Conservation (phyloP, 306 rosid species). For the cucumber (Cucumis sativus) region DNA sequence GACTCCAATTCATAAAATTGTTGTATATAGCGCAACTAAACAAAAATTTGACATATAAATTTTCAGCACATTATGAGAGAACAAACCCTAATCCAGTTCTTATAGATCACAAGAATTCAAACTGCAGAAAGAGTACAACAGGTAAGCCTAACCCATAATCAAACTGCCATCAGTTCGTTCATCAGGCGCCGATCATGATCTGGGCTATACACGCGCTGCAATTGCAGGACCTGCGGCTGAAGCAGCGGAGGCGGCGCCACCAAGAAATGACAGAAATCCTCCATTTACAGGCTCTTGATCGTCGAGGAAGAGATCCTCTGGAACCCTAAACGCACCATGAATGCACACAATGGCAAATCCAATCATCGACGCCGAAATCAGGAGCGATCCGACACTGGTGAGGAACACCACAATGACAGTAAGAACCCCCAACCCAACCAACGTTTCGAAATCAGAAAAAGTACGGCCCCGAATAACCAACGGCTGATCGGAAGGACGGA, state of each 20-base stretch:
- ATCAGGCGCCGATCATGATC: slow-evolving; percentile 17
- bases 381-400: slow-evolving; percentile 84
- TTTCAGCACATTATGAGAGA: not conserved
- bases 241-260: slow-evolving; percentile 61
- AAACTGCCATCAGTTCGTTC: slow-evolving; percentile 23
- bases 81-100: slow-evolving; percentile 1
- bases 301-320: slow-evolving; percentile 86
- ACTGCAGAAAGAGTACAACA: slow-evolving; percentile 9
- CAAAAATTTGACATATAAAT: not conserved
- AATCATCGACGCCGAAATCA: slow-evolving; percentile 62
- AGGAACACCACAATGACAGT: slow-evolving; percentile 66
- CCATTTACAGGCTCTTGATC: slow-evolving; percentile 64
- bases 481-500: slow-evolving; percentile 83
- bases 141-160: slow-evolving; percentile 13
- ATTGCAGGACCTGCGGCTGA: slow-evolving; percentile 41
- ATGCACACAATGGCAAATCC: slow-evolving; percentile 58
- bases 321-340: slow-evolving; percentile 83
- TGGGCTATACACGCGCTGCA: slow-evolving; percentile 38
- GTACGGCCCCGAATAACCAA: slow-evolving; percentile 61
- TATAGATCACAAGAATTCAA: slow-evolving; percentile 1
- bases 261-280: slow-evolving; percentile 82
- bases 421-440: slow-evolving; percentile 38
- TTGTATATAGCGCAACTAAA: not conserved
- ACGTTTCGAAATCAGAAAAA: slow-evolving; percentile 68
- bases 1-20: not conserved